Base-by-base conservation (phyloP, 179 eudicot genomes). In the Carnegiea gigantea region DNA sequence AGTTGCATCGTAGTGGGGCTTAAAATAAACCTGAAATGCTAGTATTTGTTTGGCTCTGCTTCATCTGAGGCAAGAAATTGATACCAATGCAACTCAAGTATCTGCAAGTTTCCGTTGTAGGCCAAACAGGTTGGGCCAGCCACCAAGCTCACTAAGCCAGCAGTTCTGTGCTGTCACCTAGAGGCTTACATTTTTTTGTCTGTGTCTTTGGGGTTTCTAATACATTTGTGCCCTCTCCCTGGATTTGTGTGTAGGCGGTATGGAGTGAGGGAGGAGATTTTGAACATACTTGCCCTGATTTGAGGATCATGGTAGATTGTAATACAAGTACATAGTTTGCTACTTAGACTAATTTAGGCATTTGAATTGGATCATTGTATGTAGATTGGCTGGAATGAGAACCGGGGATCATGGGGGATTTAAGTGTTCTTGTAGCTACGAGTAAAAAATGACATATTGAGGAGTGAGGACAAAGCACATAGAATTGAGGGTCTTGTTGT, bases 401-500 rank as follows among this genome's bases (percentile, higher is more conserved):
- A 67, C 18, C 30, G 30, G 30, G 30, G 1, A 28, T 28, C 30
- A 30, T 28, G 72, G 12, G 26, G 38, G 20, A 12, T 17, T 9
- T 67, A 40, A 12, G 40, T 67, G 38, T 40, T 40, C 44, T 38
- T 28, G 11, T 38, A 17, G 30, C 53, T 28, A 21, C 7, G 68
- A 9, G 28, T 13, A 13, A 30, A 18, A 14, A 12, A 28, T 2
- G 17, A 59, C 18, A 33, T 33, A 51, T 28, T 7, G 40, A 23
- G 40, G 73, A 11, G 2, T 7, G 40, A 40, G 57, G 73, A 11
- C 1, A 78, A 46, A 28, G 24, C 17, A 14, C 15, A 14, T 12
- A 12, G 70, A 82, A 76, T 10, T 65, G 73, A n/a, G 80, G 70
- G 65, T 76, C 76, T 85, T 10, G 71, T 79, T 72, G 62, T 36